phyloP scores from a whole-genome alignment of 352 stramenopile species.

The Globisporangium parvum region DNA sequence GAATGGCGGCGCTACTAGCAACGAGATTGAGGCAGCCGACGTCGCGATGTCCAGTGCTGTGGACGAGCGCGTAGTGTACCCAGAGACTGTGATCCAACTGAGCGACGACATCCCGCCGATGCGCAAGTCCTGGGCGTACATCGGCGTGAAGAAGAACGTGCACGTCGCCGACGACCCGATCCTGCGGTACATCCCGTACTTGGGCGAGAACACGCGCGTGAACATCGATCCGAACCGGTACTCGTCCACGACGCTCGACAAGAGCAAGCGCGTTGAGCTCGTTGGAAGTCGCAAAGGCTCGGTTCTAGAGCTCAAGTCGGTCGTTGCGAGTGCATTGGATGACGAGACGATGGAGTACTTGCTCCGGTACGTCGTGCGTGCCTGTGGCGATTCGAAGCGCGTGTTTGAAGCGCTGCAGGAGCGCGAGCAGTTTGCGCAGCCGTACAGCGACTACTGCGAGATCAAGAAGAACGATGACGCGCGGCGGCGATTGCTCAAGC shows the following conservation, averaged over 20 bases:
- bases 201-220: constrained; percentile 65
- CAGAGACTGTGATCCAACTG: constrained; percentile 53
- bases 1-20: background rate
- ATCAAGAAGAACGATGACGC: constrained; percentile 35
- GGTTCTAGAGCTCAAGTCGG: constrained; percentile 27
- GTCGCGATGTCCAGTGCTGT: background rate
- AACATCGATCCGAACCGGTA: constrained; percentile 61
- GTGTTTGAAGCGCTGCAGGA: constrained; percentile 42
- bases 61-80: constrained; percentile 18
- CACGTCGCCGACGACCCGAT: constrained; percentile 79
- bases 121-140: constrained; percentile 53
- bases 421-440: constrained; percentile 22
- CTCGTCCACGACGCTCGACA: constrained; percentile 51
- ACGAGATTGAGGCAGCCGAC: background rate
- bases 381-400: constrained; percentile 34
- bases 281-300: constrained; percentile 23
- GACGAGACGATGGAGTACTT: constrained; percentile 61
- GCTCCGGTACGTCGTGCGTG: constrained; percentile 39
- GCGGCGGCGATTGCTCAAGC: constrained; percentile 12
- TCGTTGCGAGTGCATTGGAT: constrained; percentile 30
- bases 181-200: constrained; percentile 85
- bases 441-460: constrained; percentile 38
- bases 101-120: constrained; percentile 35
- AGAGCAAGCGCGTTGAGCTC: constrained; percentile 33
- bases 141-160: constrained; percentile 66